Evolutionary conservation across 352 stramenopile species (phyloP).

Genomic region (Pythium guiyangense): DNA sequence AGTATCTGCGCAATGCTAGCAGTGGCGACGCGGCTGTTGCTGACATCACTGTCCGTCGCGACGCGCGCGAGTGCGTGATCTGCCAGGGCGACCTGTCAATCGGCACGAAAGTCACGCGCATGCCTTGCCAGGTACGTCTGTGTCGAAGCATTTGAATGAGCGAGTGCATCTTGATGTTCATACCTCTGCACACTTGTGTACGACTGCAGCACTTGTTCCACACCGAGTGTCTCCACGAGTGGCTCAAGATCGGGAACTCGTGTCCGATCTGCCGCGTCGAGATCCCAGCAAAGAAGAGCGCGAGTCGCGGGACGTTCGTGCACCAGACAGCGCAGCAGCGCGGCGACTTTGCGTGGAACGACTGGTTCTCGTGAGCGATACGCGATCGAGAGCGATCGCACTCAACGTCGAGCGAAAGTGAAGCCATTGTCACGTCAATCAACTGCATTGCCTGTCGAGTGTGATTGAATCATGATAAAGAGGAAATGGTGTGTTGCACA

Average conservation of each 20-base stretch:
- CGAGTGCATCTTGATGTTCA: neutral
- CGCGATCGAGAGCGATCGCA: no score
- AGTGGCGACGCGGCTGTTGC: constrained; percentile 18
- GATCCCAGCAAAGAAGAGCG: constrained; percentile 48
- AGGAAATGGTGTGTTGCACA: neutral
- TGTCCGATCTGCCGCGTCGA: constrained; percentile 80
- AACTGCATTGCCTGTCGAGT: neutral
- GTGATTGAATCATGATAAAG: neutral
- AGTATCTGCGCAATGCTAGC: constrained; percentile 35
- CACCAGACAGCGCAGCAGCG: constrained; percentile 39
- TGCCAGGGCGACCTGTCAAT: constrained; percentile 77
- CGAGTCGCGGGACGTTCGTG: constrained; percentile 16
- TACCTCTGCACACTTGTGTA: constrained; percentile 11
- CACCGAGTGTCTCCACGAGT: constrained; percentile 68
- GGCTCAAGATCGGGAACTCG: constrained; percentile 81
- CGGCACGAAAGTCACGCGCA: constrained; percentile 60
- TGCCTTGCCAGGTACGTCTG: constrained; percentile 57
- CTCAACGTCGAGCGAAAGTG: neutral
- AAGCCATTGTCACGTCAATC: neutral
- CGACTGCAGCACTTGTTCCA: constrained; percentile 73
- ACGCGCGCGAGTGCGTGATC: constrained; percentile 76
- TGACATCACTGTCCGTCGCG: constrained; percentile 55
- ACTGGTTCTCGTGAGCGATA: constrained; percentile 72
- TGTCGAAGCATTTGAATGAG: constrained; percentile 1
- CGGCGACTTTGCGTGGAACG: constrained; percentile 62